Base-by-base conservation (phyloP, 495 filamentous ascomycete genomes). In the Schizothecium vesticola region DNA sequence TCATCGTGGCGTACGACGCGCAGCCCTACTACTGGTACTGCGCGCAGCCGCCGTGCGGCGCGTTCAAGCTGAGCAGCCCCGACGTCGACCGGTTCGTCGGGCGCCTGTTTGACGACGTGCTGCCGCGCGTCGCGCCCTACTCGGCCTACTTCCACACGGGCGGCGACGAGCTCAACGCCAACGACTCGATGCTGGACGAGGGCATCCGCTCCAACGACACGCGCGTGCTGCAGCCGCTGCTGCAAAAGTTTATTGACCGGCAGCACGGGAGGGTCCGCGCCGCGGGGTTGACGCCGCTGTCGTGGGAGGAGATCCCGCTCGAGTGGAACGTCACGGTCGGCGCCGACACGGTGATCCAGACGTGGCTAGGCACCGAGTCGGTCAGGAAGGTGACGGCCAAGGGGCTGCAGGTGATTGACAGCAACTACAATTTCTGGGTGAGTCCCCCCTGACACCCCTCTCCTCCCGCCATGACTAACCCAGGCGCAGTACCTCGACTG, bases 251-350 rank as follows among this genome's bases (percentile, higher is more conserved):
- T 71, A 76, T 93, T 67, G 85, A 91, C 73, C 79, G 82, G 67
- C 86, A 86, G 70, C 91, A 92, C 71, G 76, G 72, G 43, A 82
- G 86, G 21, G 81, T 93, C 10, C 75, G 83, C 25, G 77, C 78
- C 22, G 80, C 83, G 1, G 88, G 88, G 16, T 76, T 93, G 71
- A 84, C 83, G 11, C 91, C 91, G 2, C 80, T 94, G 16, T 87
- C 90, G 7, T 95, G 92, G 92, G 92, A 95, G 77, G 92, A 95
- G 75, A 91, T 92, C 81, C 83, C 91, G 3, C 80, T 92, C 12
- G 80, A 85, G 24, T 94, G 90, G 87, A 91, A 92, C 76, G 72
- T 94, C 25, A 89, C 84, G 0, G 79, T 94, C 9, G 84, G 85
- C 0, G 72, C 81, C 24, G 85, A 89, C 62, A 79, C 81, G 25